These are phyloP conservation scores for Neurospora crassa DNA, from an alignment of 2,329 filamentous ascomycete species.

Conservation along the genomic window DNA sequence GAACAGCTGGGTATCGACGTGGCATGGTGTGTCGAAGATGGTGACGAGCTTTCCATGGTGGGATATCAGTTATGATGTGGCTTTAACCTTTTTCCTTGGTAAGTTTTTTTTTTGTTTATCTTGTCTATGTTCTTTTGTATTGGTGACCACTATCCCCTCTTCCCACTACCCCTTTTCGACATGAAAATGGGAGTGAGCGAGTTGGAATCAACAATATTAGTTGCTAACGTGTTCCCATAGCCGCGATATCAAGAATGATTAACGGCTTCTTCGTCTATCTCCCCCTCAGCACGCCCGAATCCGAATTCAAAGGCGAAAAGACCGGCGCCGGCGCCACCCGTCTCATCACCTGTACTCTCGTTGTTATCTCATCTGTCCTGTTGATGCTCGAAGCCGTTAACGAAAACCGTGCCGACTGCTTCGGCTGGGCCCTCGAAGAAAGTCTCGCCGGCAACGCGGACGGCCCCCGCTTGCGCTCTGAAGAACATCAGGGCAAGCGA, in stretches of 20 bases:
- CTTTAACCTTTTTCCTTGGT: conserved; percentile 30
- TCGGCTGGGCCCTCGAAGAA: conserved; percentile 57
- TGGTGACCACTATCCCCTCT: too few species aligned
- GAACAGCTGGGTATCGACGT: conserved; percentile 12
- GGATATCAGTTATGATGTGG: conserved; percentile 34
- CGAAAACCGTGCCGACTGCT: conserved; percentile 53
- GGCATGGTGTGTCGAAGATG: conserved; percentile 27
- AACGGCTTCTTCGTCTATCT: conserved; percentile 58
- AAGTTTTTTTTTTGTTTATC: conserved; percentile 1
- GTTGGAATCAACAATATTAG: not conserved
- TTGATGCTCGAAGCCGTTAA: conserved; percentile 62
- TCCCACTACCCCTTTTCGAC: not conserved
- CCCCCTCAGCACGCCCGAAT: conserved; percentile 42
- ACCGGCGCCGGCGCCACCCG: conserved; percentile 52
- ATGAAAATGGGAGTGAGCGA: not conserved
- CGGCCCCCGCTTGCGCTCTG: conserved; percentile 5
- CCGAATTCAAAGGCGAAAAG: conserved; percentile 44
- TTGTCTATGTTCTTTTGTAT: not conserved
- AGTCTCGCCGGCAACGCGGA: conserved; percentile 25
- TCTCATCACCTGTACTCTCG: conserved; percentile 58
- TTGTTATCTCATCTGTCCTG: conserved; percentile 53
- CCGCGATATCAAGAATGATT: conserved; percentile 43
- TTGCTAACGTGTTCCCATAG: conserved; percentile 7
- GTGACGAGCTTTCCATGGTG: conserved; percentile 27
- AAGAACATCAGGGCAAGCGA: conserved; percentile 3